Evolutionary conservation across 306 rosid genomes (phyloP), one percentile per base, ranked within the genome.

Genomic region (Inga oerstediana): DNA sequence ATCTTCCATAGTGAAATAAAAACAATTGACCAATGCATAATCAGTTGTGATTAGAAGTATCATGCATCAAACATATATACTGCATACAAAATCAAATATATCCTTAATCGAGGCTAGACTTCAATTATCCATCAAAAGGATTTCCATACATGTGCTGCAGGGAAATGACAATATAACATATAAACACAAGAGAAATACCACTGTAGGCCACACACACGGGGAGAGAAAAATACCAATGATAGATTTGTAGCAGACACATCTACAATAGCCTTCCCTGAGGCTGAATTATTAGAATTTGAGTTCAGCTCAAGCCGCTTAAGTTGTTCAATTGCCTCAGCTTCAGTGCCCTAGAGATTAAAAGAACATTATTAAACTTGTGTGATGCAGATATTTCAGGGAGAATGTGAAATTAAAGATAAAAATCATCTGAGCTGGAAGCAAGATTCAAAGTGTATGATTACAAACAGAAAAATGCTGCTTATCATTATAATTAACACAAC

Each of bases 231-330:
- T 90, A 96, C 99, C 97, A 94, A 80, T 24, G 88, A 90, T 59
- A 85, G 97, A 79, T 91, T 88, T 72, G 80, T 87, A 84, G 83
- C 83, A 83, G 92, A 85, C 43, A 85, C 84, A 76, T 90, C 90
- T 84, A 88, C 90, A 78, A 79, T 83, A 79, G 93, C 97, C 93
- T 91, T 91, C 80, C 93, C 93, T 74, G 77, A 86, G 83, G 85
- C 78, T 73, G 97, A 84, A 74, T 69, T 89, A 69, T 88, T 86
- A 77, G 90, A 86, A 88, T 85, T 97, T 75, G 93, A 87, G 59
- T 84, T 91, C 68, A 84, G 75, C 77, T 88, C 92, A 37, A 89
- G 92, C 88, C 86, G 97, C 91, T 91, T 90, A 67, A 97, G 97
- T 89, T 91, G 91, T 82, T 94, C 93, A 84, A 91, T 80, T 64